These are phyloP conservation scores for Micractinium sp. DNA, from an alignment of 139 green algal species.

Conservation along the genomic window DNA sequence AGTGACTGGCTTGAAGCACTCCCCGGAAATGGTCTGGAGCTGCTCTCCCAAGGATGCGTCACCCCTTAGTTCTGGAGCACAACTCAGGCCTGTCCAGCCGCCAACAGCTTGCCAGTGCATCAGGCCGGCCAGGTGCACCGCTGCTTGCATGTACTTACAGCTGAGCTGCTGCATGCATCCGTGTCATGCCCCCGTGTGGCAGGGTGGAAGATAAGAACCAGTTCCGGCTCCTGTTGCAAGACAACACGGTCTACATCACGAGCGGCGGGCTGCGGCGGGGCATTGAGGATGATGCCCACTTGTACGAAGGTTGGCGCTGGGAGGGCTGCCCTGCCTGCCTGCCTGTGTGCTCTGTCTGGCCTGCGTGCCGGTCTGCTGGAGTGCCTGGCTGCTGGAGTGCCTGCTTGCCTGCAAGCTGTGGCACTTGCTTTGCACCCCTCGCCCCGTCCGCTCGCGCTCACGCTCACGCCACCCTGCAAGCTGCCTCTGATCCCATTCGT, in stretches of 20 bases:
- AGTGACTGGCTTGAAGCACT: too few species aligned
- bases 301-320: background rate
- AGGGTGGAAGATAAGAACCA: background rate
- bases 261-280: background rate
- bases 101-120: too few species aligned
- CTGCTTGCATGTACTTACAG: too few species aligned
- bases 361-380: background rate
- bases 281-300: background rate
- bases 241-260: background rate
- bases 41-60: too few species aligned
- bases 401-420: background rate
- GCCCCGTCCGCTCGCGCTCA: background rate
- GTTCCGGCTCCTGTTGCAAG: background rate
- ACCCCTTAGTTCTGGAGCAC: background rate
- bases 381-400: background rate
- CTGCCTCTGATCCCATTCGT: background rate
- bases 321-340: background rate
- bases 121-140: background rate
- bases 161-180: too few species aligned
- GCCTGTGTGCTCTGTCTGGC: background rate
- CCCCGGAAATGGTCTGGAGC: too few species aligned
- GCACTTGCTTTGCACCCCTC: background rate
- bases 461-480: background rate
- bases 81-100: background rate
- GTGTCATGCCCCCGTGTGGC: too few species aligned